Percentiles rank a stretch among this genome's conserved stretches.
Conservation (phyloP, 768 basidiomycete genomes). For the Mycena pura region DNA sequence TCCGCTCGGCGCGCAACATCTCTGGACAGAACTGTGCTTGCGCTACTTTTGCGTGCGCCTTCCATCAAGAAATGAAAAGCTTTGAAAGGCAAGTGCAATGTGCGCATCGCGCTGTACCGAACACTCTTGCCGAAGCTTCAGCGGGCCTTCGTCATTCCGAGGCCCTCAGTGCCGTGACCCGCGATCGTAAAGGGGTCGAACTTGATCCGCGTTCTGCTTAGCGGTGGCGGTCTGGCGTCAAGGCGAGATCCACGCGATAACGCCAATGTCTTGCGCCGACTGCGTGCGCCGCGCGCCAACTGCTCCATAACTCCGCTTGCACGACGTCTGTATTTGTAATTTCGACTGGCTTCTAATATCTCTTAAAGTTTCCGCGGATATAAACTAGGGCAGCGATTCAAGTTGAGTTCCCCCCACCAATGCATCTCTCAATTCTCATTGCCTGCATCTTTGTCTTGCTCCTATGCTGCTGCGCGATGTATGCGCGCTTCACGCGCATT, state of each 20-base stretch:
- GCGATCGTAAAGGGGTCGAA: too few species aligned
- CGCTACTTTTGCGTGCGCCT: conserved; percentile 13
- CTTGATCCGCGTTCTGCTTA: too few species aligned
- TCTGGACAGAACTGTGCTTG: conserved; percentile 15
- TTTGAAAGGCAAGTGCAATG: conserved; percentile 14
- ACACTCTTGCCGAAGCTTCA: too few species aligned
- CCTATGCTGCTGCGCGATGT: conserved; percentile 31
- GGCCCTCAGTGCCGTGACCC: too few species aligned
- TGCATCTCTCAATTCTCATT: conserved; percentile 20
- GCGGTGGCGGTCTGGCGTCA: too few species aligned
- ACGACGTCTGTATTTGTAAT: conserved; percentile 20
- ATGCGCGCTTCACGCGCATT: conserved; percentile 41
- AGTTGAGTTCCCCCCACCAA: conserved; percentile 20
- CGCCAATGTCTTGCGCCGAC: too few species aligned
- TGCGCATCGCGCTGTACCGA: too few species aligned
- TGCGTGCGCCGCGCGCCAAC: too few species aligned
- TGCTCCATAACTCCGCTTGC: conserved; percentile 19
- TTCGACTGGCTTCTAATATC: conserved; percentile 22
- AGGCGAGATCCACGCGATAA: too few species aligned
- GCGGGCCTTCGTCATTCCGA: too few species aligned
- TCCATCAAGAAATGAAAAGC: conserved; percentile 15
- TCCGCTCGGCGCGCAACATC: conserved; percentile 17
- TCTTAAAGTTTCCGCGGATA: conserved; percentile 27
- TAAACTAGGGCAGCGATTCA: conserved; percentile 24
- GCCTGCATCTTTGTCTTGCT: conserved; percentile 12